A percentile compares a stretch with the other conserved stretches of the same genome.
Conservation (phyloP, 305 asterid genomes). For the Fraxinus dipetala region DNA sequence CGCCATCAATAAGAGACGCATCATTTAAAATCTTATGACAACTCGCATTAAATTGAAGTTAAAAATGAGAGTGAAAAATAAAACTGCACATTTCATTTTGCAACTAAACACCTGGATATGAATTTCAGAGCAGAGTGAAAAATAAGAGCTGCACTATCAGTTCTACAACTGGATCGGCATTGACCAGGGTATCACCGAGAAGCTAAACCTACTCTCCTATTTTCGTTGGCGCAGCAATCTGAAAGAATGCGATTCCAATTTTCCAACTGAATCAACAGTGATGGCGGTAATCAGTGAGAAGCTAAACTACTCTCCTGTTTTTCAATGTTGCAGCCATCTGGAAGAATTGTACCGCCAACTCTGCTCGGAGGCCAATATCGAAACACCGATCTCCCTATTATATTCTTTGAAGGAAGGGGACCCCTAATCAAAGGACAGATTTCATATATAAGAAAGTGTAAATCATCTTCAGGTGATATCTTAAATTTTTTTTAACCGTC, state of each 20-base stretch:
- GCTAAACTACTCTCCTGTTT: conserved; percentile 39
- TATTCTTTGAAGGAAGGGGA: conserved; percentile 82
- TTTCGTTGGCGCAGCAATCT: not conserved
- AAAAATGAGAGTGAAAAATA: not conserved
- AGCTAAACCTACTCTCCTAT: not conserved
- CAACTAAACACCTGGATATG: not conserved
- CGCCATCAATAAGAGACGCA: not conserved
- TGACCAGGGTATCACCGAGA: not conserved
- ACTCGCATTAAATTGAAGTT: not conserved
- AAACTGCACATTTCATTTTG: not conserved
- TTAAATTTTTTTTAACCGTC: conserved; percentile 2
- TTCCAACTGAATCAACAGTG: not conserved
- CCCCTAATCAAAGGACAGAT: conserved; percentile 51
- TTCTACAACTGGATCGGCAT: not conserved
- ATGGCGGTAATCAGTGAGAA: conserved; percentile 33
- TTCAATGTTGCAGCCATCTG: conserved; percentile 60
- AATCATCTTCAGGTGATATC: not conserved
- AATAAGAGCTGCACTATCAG: not conserved
- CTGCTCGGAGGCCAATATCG: conserved; percentile 93
- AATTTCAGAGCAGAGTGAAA: not conserved
- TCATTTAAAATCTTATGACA: not conserved
- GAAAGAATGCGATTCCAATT: not conserved
- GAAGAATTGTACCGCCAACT: conserved; percentile 65
- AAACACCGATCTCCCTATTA: conserved; percentile 78
- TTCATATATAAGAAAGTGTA: conserved; percentile 12